These are phyloP conservation scores for Trypanosoma cruzi DNA, from an alignment of 208 protist genomes.

Conservation along the genomic window DNA sequence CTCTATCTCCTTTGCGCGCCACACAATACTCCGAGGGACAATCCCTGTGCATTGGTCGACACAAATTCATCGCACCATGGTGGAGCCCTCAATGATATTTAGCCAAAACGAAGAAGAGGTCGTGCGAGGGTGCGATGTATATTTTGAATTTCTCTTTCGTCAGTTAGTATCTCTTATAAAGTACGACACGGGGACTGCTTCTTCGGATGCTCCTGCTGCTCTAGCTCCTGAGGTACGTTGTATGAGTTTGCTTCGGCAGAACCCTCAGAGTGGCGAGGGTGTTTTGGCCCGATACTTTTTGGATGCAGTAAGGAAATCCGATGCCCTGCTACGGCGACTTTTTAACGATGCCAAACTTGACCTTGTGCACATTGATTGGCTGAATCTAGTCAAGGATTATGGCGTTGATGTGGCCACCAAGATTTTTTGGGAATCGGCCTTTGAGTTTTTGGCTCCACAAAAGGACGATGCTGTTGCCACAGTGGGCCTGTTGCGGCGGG, in stretches of 20 bases:
- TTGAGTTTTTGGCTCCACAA: slow-evolving; percentile 55
- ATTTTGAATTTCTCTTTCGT: slow-evolving; percentile 68
- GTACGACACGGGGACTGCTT: slow-evolving; percentile 45
- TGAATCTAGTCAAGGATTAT: slow-evolving; percentile 62
- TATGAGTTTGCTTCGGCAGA: slow-evolving; percentile 80
- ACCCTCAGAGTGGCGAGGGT: slow-evolving; percentile 62
- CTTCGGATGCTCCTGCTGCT: neutral
- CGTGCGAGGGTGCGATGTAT: slow-evolving; percentile 49
- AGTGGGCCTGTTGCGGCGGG: slow-evolving; percentile 55
- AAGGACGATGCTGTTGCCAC: slow-evolving; percentile 66
- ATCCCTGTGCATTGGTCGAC: slow-evolving; percentile 88
- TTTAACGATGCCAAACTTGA: slow-evolving; percentile 58
- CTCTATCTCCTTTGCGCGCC: slow-evolving; percentile 60
- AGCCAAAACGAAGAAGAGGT: slow-evolving; percentile 68
- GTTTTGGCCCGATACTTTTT: slow-evolving; percentile 66
- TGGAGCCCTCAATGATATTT: slow-evolving; percentile 85
- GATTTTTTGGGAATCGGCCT: slow-evolving; percentile 65
- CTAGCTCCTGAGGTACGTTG: slow-evolving; percentile 73
- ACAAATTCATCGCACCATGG: slow-evolving; percentile 61
- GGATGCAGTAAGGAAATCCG: slow-evolving; percentile 53
- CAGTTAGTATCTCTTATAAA: slow-evolving; percentile 54
- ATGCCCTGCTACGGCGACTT: slow-evolving; percentile 35
- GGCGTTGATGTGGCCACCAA: slow-evolving; percentile 64
- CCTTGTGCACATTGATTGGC: slow-evolving; percentile 85
- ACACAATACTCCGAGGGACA: slow-evolving; percentile 80